phyloP scores from a whole-genome alignment of 2,329 filamentous ascomycete species.

The Phaeosphaeria sp. region DNA sequence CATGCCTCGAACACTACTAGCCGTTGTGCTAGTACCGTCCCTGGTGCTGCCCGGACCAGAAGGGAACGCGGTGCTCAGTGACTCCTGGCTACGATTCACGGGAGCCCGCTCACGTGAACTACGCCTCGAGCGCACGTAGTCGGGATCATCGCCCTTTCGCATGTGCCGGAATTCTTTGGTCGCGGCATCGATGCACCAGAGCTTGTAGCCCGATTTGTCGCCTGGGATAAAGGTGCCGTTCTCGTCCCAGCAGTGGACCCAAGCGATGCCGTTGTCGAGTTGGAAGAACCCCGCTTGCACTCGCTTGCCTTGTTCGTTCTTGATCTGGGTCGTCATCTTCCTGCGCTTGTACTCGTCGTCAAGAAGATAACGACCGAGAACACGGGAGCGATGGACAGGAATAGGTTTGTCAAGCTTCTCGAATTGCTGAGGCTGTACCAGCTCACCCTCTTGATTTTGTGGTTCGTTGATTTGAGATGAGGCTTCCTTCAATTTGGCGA shows the following conservation, averaged over 20 bases:
- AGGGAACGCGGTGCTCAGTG: slow-evolving; percentile 35
- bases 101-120: slow-evolving; percentile 29
- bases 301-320: slow-evolving; percentile 46
- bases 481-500: slow-evolving; percentile 48
- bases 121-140: slow-evolving; percentile 33
- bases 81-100: slow-evolving; percentile 36
- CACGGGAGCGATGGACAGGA: slow-evolving; percentile 55
- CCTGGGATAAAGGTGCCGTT: slow-evolving; percentile 58
- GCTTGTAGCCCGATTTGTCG: slow-evolving; percentile 50
- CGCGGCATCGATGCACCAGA: slow-evolving; percentile 55
- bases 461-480: slow-evolving; percentile 25
- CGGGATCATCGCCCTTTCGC: slow-evolving; percentile 47
- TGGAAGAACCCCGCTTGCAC: slow-evolving; percentile 56
- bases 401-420: slow-evolving; percentile 41
- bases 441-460: slow-evolving; percentile 29
- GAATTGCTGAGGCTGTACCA: slow-evolving; percentile 23
- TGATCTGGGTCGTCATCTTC: slow-evolving; percentile 52
- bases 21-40: slow-evolving; percentile 35
- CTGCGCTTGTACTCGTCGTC: slow-evolving; percentile 56
- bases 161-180: slow-evolving; percentile 48
- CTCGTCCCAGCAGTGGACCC: slow-evolving; percentile 59
- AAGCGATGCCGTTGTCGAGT: slow-evolving; percentile 56
- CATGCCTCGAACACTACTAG: slow-evolving; percentile 35
- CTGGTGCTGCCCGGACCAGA: slow-evolving; percentile 30
- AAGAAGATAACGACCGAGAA: slow-evolving; percentile 57